Conservation (phyloP, 768 basidiomycete genomes). For the Boletales sp. region DNA sequence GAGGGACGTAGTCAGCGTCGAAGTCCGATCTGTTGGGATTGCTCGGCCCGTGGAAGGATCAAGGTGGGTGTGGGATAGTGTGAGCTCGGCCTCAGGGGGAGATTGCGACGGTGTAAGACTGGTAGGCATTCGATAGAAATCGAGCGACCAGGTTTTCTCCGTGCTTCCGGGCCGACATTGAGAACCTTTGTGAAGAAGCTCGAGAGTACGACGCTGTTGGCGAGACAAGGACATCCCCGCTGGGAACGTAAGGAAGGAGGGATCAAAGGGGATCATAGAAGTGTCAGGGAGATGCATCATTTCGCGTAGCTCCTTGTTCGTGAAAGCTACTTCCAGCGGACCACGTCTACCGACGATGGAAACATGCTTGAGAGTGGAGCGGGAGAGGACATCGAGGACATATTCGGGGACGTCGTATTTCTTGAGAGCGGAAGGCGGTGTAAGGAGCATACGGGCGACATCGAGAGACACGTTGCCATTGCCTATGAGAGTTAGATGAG, state of each 20-base stretch:
- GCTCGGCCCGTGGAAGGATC: constrained; percentile 47
- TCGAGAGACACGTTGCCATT: constrained; percentile 96
- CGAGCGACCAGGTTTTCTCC: constrained; percentile 71
- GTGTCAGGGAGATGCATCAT: constrained; percentile 63
- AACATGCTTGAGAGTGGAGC: constrained; percentile 67
- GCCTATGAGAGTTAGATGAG: constrained; percentile 83
- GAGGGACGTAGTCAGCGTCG: constrained; percentile 60
- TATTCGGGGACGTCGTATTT: constrained; percentile 75
- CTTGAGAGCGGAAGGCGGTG: constrained; percentile 54
- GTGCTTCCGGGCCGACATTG: constrained; percentile 46
- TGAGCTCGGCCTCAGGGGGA: constrained; percentile 38
- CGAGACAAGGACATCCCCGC: constrained; percentile 42
- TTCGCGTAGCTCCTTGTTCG: constrained; percentile 90
- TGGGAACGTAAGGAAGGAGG: constrained; percentile 39
- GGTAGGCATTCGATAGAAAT: constrained; percentile 75
- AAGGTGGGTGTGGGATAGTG: constrained; percentile 58
- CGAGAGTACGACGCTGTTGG: constrained; percentile 63
- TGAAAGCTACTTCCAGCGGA: constrained; percentile 85
- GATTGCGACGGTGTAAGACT: constrained; percentile 33
- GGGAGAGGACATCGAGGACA: constrained; percentile 64
- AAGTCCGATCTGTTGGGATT: constrained; percentile 52
- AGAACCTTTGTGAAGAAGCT: constrained; percentile 66
- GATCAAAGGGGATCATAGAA: constrained; percentile 60
- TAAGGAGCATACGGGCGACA: constrained; percentile 85
- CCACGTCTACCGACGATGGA: constrained; percentile 85